Evolutionary conservation across 352 stramenopile genomes (phyloP), one percentile per base, ranked within the genome.

Genomic region (Globisporangium spiculum): DNA sequence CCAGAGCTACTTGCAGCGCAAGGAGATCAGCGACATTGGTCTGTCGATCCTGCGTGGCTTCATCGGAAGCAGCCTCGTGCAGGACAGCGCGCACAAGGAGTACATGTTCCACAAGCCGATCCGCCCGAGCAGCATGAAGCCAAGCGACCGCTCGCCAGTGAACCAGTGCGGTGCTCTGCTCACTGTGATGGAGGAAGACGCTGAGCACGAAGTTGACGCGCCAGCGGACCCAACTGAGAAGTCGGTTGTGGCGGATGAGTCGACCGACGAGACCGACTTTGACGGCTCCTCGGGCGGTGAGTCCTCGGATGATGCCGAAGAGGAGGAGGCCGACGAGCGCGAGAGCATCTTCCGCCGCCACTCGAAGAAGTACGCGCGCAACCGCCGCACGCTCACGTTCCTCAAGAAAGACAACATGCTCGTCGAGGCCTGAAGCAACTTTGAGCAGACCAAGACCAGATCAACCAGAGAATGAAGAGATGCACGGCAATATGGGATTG

Each of bases 1-100:
- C 60, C 79, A 83, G 53, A 77, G 75, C 59, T 91, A 92, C 65
- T 46, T 89, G 18, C 56, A 70, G 20, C 79, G 78, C 18, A 75
- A 75, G 16, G 83, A 92, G 54, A 79, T 92, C 60, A 86, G 79
- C 54, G 75, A 78, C 27, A 78, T 89, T 14, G 84, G 84, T 7
- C 60, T 90, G 6, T 90, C 84, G 4, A 87, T 92, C 60, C 48
- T 92, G 32, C 83, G 83, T 27, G 83, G 83, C 50, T 92, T 92
- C 66, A 65, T 92, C 4, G 84, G 84, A 30, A 90, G 81, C 56
- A 70, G 72, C 5, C 72, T 86, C 22, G 83, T 92, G 44, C 75
- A 84, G 32, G 72, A 91, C 66, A 70, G 70, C 34, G 75, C 65
- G 1, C 83, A 92, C 75, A 78, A 72, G 50, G 78, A 84, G 10